These are phyloP conservation scores for Phytophthora cryptogea DNA, from an alignment of 352 stramenopile genomes.

Conservation along the genomic window DNA sequence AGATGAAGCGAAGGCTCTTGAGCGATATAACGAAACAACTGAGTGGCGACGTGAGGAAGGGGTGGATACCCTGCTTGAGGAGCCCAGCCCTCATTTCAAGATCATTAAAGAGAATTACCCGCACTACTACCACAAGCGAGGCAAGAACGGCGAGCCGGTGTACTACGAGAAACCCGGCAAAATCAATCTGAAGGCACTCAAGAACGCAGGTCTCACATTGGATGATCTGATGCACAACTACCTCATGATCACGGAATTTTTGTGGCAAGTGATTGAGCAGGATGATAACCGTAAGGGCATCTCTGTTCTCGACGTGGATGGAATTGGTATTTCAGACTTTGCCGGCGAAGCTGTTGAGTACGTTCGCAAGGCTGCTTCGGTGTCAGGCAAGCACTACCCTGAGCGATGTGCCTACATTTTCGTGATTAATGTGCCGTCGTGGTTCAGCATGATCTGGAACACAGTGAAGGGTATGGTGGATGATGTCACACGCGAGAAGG, in stretches of 20 bases:
- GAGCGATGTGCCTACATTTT: slow-evolving; percentile 94
- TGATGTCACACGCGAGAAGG: slow-evolving; percentile 93
- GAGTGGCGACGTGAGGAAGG: slow-evolving; percentile 82
- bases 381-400: slow-evolving; percentile 93
- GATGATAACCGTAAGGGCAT: slow-evolving; percentile 88
- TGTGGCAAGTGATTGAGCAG: slow-evolving; percentile 86
- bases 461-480: slow-evolving; percentile 92
- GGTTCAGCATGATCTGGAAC: slow-evolving; percentile 94
- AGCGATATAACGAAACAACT: slow-evolving; percentile 73
- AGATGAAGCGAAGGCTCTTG: slow-evolving; percentile 61
- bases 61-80: slow-evolving; percentile 76
- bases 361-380: slow-evolving; percentile 66
- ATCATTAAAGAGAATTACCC: slow-evolving; percentile 93
- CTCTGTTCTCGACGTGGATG: slow-evolving; percentile 82
- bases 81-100: slow-evolving; percentile 72
- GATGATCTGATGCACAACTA: slow-evolving; percentile 88
- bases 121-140: slow-evolving; percentile 90
- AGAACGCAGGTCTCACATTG: slow-evolving; percentile 70
- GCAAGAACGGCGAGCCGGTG: slow-evolving; percentile 77
- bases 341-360: slow-evolving; percentile 88
- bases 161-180: slow-evolving; percentile 90
- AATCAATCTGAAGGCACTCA: slow-evolving; percentile 88
- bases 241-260: slow-evolving; percentile 84
- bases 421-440: slow-evolving; percentile 94
- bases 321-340: slow-evolving; percentile 85